These are phyloP conservation scores for Starmerella davenportii DNA, from an alignment of 805 yeast species.

Conservation along the genomic window DNA sequence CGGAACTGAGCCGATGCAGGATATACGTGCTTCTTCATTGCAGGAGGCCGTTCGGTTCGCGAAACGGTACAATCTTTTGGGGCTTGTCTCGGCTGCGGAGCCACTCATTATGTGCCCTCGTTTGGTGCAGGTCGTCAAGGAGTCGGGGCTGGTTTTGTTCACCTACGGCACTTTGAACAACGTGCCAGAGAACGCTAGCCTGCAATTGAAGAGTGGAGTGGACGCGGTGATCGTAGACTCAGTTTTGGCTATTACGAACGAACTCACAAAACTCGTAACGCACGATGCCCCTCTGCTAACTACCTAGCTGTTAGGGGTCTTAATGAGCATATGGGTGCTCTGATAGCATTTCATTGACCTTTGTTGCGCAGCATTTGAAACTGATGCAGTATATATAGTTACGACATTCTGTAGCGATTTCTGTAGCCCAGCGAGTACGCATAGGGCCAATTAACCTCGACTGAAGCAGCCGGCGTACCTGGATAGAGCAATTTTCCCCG, in stretches of 20 bases:
- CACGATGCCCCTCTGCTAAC: no score
- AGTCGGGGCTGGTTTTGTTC: slow-evolving; percentile 79
- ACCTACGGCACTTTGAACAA: slow-evolving; percentile 79
- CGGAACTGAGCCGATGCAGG: slow-evolving; percentile 77
- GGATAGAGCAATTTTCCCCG: no score
- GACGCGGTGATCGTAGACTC: slow-evolving; percentile 97
- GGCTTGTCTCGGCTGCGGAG: slow-evolving; percentile 76
- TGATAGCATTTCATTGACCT: no score
- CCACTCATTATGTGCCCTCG: slow-evolving; percentile 83
- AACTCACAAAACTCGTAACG: slow-evolving; percentile 29
- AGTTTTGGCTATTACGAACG: slow-evolving; percentile 82
- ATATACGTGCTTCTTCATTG: slow-evolving; percentile 66
- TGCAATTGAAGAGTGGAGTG: slow-evolving; percentile 85
- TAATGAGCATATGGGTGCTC: no score
- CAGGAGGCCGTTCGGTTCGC: slow-evolving; percentile 87
- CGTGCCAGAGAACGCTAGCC: slow-evolving; percentile 60
- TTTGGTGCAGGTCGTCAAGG: slow-evolving; percentile 75
- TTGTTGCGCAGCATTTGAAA: no score
- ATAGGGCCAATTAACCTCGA: no score
- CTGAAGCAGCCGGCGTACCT: no score
- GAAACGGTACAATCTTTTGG: slow-evolving; percentile 74
- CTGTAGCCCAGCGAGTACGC: no score
- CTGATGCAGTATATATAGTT: no score
- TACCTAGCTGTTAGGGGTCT: no score
- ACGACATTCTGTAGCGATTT: no score